Conservation (phyloP, 352 stramenopile genomes). For the Aphanomyces stellatus region DNA sequence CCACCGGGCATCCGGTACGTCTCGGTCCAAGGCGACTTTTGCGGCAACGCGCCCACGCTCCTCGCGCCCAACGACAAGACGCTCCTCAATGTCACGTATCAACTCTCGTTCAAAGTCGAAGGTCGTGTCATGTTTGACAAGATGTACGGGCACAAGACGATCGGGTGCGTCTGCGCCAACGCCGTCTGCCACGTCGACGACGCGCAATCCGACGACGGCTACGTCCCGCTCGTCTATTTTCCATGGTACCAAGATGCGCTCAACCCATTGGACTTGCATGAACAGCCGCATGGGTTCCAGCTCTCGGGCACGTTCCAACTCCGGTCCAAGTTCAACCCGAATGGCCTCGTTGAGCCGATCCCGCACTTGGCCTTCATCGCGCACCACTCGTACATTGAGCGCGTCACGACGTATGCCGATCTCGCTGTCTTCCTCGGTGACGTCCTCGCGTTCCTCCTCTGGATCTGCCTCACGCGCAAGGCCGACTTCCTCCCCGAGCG, state of each 20-base stretch:
- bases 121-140: background rate
- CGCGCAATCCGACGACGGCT: conserved; percentile 3
- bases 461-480: conserved; percentile 11
- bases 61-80: conserved; percentile 6
- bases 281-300: conserved; percentile 8
- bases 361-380: conserved; percentile 8
- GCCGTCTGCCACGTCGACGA: background rate
- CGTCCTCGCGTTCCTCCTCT: background rate
- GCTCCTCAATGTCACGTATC: conserved; percentile 5
- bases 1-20: conserved; percentile 14
- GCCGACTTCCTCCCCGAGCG: conserved; percentile 8
- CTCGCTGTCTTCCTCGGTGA: conserved; percentile 12
- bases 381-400: conserved; percentile 21
- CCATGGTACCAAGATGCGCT: conserved; percentile 18
- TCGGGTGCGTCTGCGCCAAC: conserved; percentile 1
- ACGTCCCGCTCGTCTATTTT: conserved; percentile 17
- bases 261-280: conserved; percentile 2
- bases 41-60: background rate
- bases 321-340: background rate
- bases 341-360: background rate
- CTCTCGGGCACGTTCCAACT: conserved; percentile 12
- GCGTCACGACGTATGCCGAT: conserved; percentile 11
- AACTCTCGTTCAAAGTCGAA: conserved; percentile 10
- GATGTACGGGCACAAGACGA: conserved; percentile 1
- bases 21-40: conserved; percentile 20